Conservation (phyloP, 139 green algal species). For the Axilococcus clingmanii region DNA sequence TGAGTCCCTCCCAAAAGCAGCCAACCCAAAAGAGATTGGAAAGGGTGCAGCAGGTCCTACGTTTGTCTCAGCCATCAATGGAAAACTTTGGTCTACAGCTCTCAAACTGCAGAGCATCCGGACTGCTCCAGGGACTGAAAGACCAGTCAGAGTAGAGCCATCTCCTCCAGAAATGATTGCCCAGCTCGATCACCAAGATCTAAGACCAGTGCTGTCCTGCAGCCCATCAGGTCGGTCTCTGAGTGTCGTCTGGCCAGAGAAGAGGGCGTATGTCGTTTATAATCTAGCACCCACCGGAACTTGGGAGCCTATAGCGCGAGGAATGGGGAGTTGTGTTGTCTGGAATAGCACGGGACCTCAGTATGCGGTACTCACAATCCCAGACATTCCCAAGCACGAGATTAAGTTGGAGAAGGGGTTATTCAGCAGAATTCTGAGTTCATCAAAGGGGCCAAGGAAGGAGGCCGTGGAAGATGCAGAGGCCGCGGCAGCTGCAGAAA, state of each 20-base stretch:
- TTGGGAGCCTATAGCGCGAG: constrained; percentile 24
- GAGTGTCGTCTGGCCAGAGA: constrained; percentile 17
- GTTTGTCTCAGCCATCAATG: constrained; percentile 12
- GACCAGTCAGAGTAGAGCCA: too few relatives aligned
- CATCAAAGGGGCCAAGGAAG: neutral
- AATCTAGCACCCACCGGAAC: constrained; percentile 6
- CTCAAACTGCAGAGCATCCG: constrained; percentile 21
- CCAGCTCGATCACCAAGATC: constrained; percentile 14
- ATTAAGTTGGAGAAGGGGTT: constrained; percentile 11
- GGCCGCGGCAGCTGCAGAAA: constrained; percentile 3
- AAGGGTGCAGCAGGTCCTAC: constrained; percentile 18
- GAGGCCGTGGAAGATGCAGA: constrained; percentile 8
- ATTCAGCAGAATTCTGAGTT: neutral
- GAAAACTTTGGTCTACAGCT: constrained; percentile 17
- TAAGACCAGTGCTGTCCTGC: constrained; percentile 12
- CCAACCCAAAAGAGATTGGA: too few relatives aligned
- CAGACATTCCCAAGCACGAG: constrained; percentile 11
- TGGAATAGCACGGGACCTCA: constrained; percentile 17
- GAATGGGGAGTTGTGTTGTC: constrained; percentile 17
- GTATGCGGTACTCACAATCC: constrained; percentile 17
- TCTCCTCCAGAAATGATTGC: too few relatives aligned
- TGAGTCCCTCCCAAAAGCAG: neutral
- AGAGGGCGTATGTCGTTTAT: constrained; percentile 16
- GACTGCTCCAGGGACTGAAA: too few relatives aligned
- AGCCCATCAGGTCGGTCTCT: constrained; percentile 15